Conservation (phyloP, 2,329 filamentous ascomycete species). For the Bretziella fagacearum region DNA sequence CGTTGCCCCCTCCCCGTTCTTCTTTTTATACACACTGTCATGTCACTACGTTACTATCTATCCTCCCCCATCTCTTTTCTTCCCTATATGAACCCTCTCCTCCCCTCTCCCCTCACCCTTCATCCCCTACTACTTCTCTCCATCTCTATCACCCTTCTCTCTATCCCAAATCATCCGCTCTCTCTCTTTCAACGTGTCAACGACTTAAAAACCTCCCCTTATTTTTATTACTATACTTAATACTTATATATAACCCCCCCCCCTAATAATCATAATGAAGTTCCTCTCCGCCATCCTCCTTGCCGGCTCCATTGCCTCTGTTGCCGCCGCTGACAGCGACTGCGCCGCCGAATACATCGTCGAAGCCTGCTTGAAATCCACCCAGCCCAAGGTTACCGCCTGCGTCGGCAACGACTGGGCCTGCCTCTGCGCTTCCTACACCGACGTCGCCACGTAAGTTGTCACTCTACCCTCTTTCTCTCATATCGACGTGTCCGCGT, state of each 20-base stretch:
- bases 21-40: too few species aligned
- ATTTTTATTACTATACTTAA: neutral
- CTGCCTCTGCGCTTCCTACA: slow-evolving; percentile 30
- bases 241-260: slow-evolving; percentile 3
- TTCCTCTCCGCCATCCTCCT: slow-evolving; percentile 27
- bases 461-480: neutral
- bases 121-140: too few species aligned
- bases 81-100: too few species aligned
- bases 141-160: neutral
- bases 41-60: too few species aligned
- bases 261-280: slow-evolving; percentile 26
- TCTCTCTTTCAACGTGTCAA: neutral
- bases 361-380: slow-evolving; percentile 26
- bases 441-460: slow-evolving; percentile 31
- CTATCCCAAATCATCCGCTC: neutral
- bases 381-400: slow-evolving; percentile 24
- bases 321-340: slow-evolving; percentile 19
- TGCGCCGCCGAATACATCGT: slow-evolving; percentile 33
- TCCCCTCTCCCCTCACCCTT: too few species aligned
- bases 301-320: slow-evolving; percentile 20
- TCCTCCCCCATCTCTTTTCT: too few species aligned
- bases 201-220: neutral
- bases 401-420: slow-evolving; percentile 28
- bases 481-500: neutral
- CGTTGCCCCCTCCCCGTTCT: too few species aligned